Percentiles rank a stretch among this genome's conserved stretches.
Conservation (phyloP, 176 grass and related monocot species). For the Oryza officinalis region DNA sequence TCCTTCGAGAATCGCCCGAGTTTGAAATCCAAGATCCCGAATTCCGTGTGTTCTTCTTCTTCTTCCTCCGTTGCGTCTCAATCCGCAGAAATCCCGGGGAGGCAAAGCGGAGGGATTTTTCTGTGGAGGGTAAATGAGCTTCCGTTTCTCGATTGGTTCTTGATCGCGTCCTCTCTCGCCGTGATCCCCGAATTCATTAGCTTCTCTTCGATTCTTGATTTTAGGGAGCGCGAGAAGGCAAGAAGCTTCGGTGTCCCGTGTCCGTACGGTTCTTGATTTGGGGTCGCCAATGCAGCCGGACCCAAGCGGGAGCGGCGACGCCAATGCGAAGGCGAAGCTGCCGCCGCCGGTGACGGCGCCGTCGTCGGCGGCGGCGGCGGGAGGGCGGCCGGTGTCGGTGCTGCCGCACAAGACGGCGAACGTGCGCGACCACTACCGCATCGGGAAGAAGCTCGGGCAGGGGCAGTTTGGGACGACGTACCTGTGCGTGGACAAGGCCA, state of each 20-base stretch:
- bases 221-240: not conserved
- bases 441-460: constrained; percentile 96
- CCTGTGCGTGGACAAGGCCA: constrained; percentile 71
- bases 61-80: not conserved
- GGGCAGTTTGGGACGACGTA: constrained; percentile 96
- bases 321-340: constrained; percentile 39
- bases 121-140: constrained; percentile 27
- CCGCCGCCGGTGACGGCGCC: constrained; percentile 24
- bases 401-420: constrained; percentile 94
- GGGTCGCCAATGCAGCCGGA: constrained; percentile 56
- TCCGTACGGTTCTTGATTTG: constrained; percentile 37
- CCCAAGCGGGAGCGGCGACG: constrained; percentile 27
- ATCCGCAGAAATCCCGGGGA: constrained; percentile 13
- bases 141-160: constrained; percentile 34
- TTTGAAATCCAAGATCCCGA: constrained; percentile 33
- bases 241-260: not conserved
- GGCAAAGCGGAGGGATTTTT: not conserved
- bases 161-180: not conserved
- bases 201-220: constrained; percentile 36
- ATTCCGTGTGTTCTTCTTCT: constrained; percentile 10
- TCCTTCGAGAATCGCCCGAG: not conserved
- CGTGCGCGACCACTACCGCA: constrained; percentile 85
- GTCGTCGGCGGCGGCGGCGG: constrained; percentile 34
- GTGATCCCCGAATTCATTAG: constrained; percentile 12
- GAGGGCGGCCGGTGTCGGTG: constrained; percentile 62